Evolutionary conservation across 306 rosid genomes (phyloP), one percentile per base, ranked within the genome.

Genomic region (Lotus japonicus): DNA sequence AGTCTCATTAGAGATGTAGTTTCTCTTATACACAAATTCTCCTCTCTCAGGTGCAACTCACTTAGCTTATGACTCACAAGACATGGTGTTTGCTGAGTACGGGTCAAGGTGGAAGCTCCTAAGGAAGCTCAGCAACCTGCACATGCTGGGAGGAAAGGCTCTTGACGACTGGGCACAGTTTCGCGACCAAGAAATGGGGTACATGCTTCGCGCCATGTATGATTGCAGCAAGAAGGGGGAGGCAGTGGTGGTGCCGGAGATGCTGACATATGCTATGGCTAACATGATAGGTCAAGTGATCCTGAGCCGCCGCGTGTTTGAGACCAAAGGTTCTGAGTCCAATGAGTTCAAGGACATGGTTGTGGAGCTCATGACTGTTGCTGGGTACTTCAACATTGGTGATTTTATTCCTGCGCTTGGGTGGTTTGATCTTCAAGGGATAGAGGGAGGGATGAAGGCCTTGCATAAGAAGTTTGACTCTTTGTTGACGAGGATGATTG

Each of bases 331-430:
- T 12, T 12, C 5, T 0, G 65, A 73, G 7, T 73, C 78, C 0
- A 73, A 73, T 46, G 65, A 73, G 54, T 73, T 73, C 42, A 73
- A 73, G 71, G 78, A 73, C 51, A 73, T 73, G 71, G 78, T 73
- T 11, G 78, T 73, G 9, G 46, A 73, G 19, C 71, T 73, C 9
- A 73, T 63, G 71, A 63, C 78, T 0, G 44, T 57, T 7, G 71
- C 78, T 9, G 78, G 78, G 3, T 63, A 63, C 38, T 73, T 73
- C 14, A 73, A 73, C 16, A 73, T 73, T 42, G 78, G 78, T 15
- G 78, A 73, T 17, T 73, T 73, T 13, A 23, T 73, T 11, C 71
- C 78, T 9, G 17, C 54, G 31, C 60, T 73, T 58, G 71, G 55
- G 0, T 28, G 62, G 39, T 17, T 73, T 21, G 78, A 73, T 28